Base-by-base conservation (phyloP, 352 stramenopile species). In the Pythium sukuiense region DNA sequence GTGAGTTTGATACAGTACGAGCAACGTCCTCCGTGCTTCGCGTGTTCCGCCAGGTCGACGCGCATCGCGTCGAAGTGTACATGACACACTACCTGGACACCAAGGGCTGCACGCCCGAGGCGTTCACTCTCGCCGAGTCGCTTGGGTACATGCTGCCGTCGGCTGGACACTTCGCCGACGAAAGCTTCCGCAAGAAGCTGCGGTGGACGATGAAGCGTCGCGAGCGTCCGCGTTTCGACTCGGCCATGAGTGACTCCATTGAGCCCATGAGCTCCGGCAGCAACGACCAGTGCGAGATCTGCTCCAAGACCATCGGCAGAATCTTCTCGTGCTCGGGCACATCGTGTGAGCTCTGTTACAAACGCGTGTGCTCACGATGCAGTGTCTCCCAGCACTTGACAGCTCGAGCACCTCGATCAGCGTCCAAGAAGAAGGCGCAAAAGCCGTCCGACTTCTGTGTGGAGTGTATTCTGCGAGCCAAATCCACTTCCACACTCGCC, bases 141-240 rank as follows among this genome's bases (percentile, higher is more conserved):
- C 55, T 77, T 2, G 57, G 53, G 20, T 72, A 64, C 50, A 66
- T 80, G 20, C n/a, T 70, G 32, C 27, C 57, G 2, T 12, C 35
- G 6, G 33, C 32, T 58, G 24, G 45, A 3, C 14, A 57, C 61
- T 45, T 57, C 67, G 4, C 61, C 70, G 20, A 61, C 61, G 32
- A 69, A 49, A 73, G 75, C 1, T 56, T 83, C n/a, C 70, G 69
- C 24, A 85, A 85, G 70, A 89, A 86, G 48, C 59, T 89, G 29
- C 63, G 70, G 30, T 87, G 70, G 62, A 70, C 79, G 30, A 18
- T 83, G 32, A 5, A 35, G 32, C 32, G 20, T 24, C 20, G 20
- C 20, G 20, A 35, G 32, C 32, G 32, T 35, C 32, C 32, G 5
- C 5, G 32, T 35, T 5, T 53, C 65, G 70, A 49, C 63, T 33